Evolutionary conservation across 1,284 basidiomycete genomes (phyloP).

Genomic region (Uromyces viciae-fabae): DNA sequence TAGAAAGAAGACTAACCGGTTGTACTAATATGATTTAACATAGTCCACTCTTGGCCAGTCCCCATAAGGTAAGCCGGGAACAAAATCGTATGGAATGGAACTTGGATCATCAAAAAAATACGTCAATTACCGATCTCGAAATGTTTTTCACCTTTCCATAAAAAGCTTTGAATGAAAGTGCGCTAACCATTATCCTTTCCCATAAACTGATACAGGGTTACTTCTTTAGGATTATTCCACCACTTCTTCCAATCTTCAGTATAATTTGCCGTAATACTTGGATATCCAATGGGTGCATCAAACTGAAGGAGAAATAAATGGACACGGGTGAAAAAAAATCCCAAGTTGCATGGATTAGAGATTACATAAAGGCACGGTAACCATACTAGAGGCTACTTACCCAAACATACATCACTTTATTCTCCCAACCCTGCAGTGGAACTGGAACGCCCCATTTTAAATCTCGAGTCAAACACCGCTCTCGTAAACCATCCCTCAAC

Average conservation of each 20-base stretch:
- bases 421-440: slow-evolving; percentile 62
- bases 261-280: slow-evolving; percentile 94
- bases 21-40: slow-evolving; percentile 86
- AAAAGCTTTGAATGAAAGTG: not conserved
- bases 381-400: slow-evolving; percentile 44
- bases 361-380: not conserved
- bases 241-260: slow-evolving; percentile 91
- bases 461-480: slow-evolving; percentile 89
- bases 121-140: not conserved
- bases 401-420: slow-evolving; percentile 84
- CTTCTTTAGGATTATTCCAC: slow-evolving; percentile 93
- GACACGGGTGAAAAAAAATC: not conserved
- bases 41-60: slow-evolving; percentile 89
- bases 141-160: not conserved
- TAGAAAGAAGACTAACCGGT: slow-evolving; percentile 64
- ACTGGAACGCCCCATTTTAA: slow-evolving; percentile 95
- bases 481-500: slow-evolving; percentile 77
- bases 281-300: slow-evolving; percentile 95
- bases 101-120: slow-evolving; percentile 58
- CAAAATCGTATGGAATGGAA: slow-evolving; percentile 97
- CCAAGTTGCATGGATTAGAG: not conserved
- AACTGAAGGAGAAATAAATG: slow-evolving; percentile 62
- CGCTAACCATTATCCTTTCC: slow-evolving; percentile 54
- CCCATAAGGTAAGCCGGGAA: slow-evolving; percentile 87
- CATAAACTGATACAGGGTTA: slow-evolving; percentile 97